phyloP scores from a whole-genome alignment of 495 filamentous ascomycete species.

The Tetracladium marchalianum region DNA sequence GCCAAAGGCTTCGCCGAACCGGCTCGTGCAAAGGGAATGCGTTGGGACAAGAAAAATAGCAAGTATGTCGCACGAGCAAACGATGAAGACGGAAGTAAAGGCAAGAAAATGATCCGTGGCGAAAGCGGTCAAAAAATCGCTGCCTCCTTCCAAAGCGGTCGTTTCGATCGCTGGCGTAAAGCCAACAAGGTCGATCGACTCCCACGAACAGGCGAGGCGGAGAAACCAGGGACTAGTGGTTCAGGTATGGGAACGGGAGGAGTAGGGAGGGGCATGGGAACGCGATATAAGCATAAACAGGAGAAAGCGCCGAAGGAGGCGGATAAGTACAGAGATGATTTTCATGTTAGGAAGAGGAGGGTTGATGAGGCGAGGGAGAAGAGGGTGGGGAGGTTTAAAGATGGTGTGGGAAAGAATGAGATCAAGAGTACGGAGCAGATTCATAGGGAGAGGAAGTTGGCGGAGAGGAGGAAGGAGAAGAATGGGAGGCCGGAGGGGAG shows the following conservation, averaged over 20 bases:
- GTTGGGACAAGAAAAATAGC: conserved; percentile 94
- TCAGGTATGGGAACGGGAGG: conserved; percentile 22
- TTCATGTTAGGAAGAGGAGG: conserved; percentile 80
- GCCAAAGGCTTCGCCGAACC: conserved; percentile 65
- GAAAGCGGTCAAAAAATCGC: conserved; percentile 95
- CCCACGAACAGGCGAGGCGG: conserved; percentile 73
- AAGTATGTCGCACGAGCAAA: conserved; percentile 88
- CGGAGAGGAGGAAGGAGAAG: conserved; percentile 74
- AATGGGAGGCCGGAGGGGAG: conserved; percentile 74
- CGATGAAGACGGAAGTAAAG: conserved; percentile 88
- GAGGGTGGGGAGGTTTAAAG: conserved; percentile 60
- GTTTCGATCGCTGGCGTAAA: conserved; percentile 86
- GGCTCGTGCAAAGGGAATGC: conserved; percentile 55
- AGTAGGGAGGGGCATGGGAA: conserved; percentile 25
- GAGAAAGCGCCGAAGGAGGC: conserved; percentile 85
- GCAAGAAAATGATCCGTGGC: conserved; percentile 72
- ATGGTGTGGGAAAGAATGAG: conserved; percentile 62
- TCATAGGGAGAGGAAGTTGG: conserved; percentile 62
- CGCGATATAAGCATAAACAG: conserved; percentile 67
- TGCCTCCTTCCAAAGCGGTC: conserved; percentile 81
- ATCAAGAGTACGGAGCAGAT: conserved; percentile 76
- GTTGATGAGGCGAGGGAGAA: conserved; percentile 79
- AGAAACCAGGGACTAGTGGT: conserved; percentile 35
- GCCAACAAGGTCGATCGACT: conserved; percentile 68
- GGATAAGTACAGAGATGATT: conserved; percentile 84